A percentile compares a stretch with the other conserved stretches of the same genome.
phyloP scores from a whole-genome alignment of 176 grass and related monocot species.

The Ensete glaucum region DNA sequence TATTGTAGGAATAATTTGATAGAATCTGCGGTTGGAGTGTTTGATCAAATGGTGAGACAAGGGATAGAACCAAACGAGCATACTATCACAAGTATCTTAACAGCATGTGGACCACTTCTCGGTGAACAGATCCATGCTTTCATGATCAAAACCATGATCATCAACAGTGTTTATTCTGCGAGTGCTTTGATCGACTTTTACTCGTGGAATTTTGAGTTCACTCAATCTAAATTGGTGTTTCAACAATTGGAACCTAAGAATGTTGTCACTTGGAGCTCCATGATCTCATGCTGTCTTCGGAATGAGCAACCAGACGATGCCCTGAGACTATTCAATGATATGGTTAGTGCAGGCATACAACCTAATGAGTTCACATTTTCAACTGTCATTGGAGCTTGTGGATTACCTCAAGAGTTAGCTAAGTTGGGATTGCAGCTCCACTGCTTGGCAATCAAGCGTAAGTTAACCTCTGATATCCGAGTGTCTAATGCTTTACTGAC shows the following conservation, averaged over 20 bases:
- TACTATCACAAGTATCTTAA: constrained; percentile 41
- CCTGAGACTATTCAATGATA: constrained; percentile 31
- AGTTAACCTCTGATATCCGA: constrained; percentile 28
- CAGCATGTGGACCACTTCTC: constrained; percentile 29
- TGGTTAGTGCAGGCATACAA: constrained; percentile 28
- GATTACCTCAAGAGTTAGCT: constrained; percentile 10
- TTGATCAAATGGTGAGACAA: constrained; percentile 32
- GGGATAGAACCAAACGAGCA: constrained; percentile 59
- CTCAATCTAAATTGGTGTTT: constrained; percentile 34
- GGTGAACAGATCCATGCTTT: constrained; percentile 65
- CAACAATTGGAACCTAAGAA: constrained; percentile 40
- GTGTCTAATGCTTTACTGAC: constrained; percentile 60
- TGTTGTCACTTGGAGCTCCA: constrained; percentile 61
- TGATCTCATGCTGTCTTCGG: constrained; percentile 48
- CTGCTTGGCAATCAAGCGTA: constrained; percentile 35
- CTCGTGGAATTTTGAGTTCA: constrained; percentile 33
- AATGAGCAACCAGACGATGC: constrained; percentile 37
- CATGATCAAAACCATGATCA: constrained; percentile 45
- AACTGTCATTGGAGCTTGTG: constrained; percentile 45
- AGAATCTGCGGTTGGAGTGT: constrained; percentile 15
- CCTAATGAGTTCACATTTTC: constrained; percentile 68
- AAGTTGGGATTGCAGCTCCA: constrained; percentile 42
- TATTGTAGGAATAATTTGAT: constrained; percentile 37
- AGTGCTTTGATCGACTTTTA: constrained; percentile 66
- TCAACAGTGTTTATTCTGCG: constrained; percentile 34